A percentile compares a stretch with the other conserved stretches of the same genome.
Evolutionary conservation across 805 yeast species (phyloP).

Genomic region (Schizosaccharomyces pombe): ASM294v3 CU329670.1:1070001-1070500

Average conservation of each 20-base stretch:
- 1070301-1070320: slow-evolving; percentile 41
- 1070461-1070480: slow-evolving; percentile 44
- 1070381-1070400: slow-evolving; percentile 42
- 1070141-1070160: too few relatives aligned
- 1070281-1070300: slow-evolving; percentile 45
- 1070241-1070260: neutral
- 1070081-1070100: too few relatives aligned
- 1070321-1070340: slow-evolving; percentile 36
- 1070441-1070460: slow-evolving; percentile 29
- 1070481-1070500: slow-evolving; percentile 45
- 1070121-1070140: too few relatives aligned
- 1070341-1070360: slow-evolving; percentile 51
- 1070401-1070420: slow-evolving; percentile 39
- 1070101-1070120: too few relatives aligned
- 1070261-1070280: too few relatives aligned
- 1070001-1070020: too few relatives aligned
- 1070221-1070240: neutral
- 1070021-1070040: too few relatives aligned
- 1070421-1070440: slow-evolving; percentile 57
- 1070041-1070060: too few relatives aligned
- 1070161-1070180: too few relatives aligned
- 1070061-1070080: too few relatives aligned
- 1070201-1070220: neutral
- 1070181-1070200: too few relatives aligned
- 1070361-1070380: slow-evolving; percentile 63